Conservation (phyloP, 164 flowering plant species). For the Amborella trichopoda region DNA sequence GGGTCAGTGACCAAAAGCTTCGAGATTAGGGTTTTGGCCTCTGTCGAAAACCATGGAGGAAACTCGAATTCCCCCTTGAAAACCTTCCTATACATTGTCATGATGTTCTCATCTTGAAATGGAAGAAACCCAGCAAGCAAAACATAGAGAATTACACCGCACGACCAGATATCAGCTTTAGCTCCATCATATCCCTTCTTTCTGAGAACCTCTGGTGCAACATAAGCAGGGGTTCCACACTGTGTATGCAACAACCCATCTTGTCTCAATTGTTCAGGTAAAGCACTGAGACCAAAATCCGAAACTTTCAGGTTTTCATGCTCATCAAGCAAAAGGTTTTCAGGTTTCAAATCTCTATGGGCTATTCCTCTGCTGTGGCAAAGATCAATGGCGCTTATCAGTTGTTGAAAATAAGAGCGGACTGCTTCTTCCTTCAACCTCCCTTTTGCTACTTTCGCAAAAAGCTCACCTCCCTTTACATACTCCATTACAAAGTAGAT, state of each 20-base stretch:
- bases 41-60: slow-evolving; percentile 51
- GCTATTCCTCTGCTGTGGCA: slow-evolving; percentile 51
- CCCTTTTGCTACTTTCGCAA: slow-evolving; percentile 35
- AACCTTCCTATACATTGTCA: slow-evolving; percentile 43
- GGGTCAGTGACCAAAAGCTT: slow-evolving; percentile 45
- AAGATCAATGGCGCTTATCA: slow-evolving; percentile 44
- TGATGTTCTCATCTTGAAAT: slow-evolving; percentile 41
- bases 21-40: slow-evolving; percentile 25
- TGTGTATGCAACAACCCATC: slow-evolving; percentile 48
- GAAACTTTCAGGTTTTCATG: slow-evolving; percentile 34
- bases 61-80: slow-evolving; percentile 44
- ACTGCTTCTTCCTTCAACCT: slow-evolving; percentile 33
- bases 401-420: slow-evolving; percentile 36
- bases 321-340: slow-evolving; percentile 38
- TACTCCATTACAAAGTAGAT: slow-evolving; percentile 54
- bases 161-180: slow-evolving; percentile 50
- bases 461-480: slow-evolving; percentile 47
- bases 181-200: slow-evolving; percentile 49
- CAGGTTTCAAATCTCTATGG: slow-evolving; percentile 47
- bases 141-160: slow-evolving; percentile 44
- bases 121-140: slow-evolving; percentile 45
- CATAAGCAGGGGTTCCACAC: slow-evolving; percentile 56
- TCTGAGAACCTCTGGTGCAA: slow-evolving; percentile 48
- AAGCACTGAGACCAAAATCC: slow-evolving; percentile 42
- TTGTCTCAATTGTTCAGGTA: slow-evolving; percentile 36